A percentile compares a stretch with the other conserved stretches of the same genome.
Conservation (phyloP, 495 filamentous ascomycete genomes). For the Penicillium odoratum region DNA sequence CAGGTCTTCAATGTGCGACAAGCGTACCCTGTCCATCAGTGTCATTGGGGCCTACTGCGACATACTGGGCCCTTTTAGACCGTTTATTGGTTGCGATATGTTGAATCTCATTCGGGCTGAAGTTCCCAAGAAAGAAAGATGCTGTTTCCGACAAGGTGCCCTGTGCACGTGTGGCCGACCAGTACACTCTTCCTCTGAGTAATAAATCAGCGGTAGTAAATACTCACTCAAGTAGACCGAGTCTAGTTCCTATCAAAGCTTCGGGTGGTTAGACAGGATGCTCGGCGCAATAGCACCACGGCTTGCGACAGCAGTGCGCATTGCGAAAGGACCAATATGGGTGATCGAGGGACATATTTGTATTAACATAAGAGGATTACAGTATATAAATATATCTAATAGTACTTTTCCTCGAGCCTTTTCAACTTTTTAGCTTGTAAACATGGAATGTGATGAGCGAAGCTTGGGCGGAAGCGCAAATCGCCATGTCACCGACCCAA, state of each 20-base stretch:
- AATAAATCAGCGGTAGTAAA: not conserved
- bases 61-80: not conserved
- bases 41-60: not conserved
- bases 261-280: constrained; percentile 19
- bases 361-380: not conserved
- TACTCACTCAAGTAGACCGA: not conserved
- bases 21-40: not conserved
- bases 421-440: not conserved
- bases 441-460: constrained; percentile 25
- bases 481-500: constrained; percentile 43
- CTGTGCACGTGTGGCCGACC: not conserved
- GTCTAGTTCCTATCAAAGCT: constrained; percentile 6
- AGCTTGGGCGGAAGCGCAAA: constrained; percentile 32
- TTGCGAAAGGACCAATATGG: constrained; percentile 21
- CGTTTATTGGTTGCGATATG: constrained; percentile 12
- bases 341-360: not conserved
- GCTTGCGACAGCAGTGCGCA: constrained; percentile 33
- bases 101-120: constrained; percentile 12
- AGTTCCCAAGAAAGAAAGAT: not conserved
- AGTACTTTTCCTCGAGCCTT: not conserved
- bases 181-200: constrained; percentile 1
- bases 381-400: not conserved
- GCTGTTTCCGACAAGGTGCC: constrained; percentile 20
- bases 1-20: constrained; percentile 21
- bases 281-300: constrained; percentile 30